Conservation (phyloP, 345 rosid genomes). For the Aquilaria sinensis region DNA sequence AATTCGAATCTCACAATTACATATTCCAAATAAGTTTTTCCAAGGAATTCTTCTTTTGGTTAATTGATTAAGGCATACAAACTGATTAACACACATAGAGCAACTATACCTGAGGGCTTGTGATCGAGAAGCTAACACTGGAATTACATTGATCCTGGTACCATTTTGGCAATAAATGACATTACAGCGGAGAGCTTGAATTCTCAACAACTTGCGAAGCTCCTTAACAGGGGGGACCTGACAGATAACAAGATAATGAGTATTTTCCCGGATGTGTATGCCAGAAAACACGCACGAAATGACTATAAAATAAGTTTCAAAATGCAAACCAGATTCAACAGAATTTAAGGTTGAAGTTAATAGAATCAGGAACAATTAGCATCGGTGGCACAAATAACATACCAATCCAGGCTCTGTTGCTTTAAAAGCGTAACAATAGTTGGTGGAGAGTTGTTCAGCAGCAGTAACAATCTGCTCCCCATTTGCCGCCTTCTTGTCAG, state of each 20-base stretch:
- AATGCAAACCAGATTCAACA: constrained; percentile 8
- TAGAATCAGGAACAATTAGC: neutral
- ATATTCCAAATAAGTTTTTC: no score
- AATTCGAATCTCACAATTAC: no score
- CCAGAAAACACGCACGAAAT: neutral
- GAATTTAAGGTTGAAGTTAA: constrained; percentile 1
- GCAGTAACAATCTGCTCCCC: constrained; percentile 53
- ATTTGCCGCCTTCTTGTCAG: constrained; percentile 42
- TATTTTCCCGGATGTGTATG: neutral
- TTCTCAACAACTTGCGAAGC: constrained; percentile 73
- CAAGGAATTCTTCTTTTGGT: no score
- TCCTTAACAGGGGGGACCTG: constrained; percentile 86
- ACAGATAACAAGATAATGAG: constrained; percentile 5
- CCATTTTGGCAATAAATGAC: constrained; percentile 80
- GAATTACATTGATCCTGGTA: constrained; percentile 69
- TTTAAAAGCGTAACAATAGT: constrained; percentile 76
- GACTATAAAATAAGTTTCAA: neutral
- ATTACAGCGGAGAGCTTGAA: constrained; percentile 89
- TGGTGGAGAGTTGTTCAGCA: constrained; percentile 81
- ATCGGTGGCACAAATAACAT: constrained; percentile 9
- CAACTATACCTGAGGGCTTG: constrained; percentile 76
- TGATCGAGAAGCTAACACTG: constrained; percentile 79
- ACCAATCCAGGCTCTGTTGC: constrained; percentile 65
- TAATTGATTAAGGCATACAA: no score
- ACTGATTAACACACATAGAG: neutral